Conservation (phyloP, 495 filamentous ascomycete genomes). For the Lasiosphaeriaceae sp. region DNA sequence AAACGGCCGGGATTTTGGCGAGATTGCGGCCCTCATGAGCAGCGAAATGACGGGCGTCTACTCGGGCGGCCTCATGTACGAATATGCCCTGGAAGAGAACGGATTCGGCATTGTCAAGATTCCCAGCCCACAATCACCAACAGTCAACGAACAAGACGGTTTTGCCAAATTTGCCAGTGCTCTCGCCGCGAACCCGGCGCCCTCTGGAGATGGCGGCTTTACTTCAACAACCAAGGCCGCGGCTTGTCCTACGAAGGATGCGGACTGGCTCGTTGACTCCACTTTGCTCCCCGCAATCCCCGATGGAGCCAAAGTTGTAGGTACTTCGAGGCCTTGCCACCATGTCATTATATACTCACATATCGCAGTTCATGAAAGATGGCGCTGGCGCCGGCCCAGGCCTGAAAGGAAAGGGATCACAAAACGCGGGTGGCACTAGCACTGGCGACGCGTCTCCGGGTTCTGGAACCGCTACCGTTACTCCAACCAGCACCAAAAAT, state of each 20-base stretch:
- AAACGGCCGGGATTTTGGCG: slow-evolving; percentile 74
- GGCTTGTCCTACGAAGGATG: slow-evolving; percentile 64
- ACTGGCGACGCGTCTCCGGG: slow-evolving; percentile 60
- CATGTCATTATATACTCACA: not conserved
- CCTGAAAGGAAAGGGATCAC: slow-evolving; percentile 67
- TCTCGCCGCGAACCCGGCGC: slow-evolving; percentile 58
- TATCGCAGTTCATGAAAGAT: slow-evolving; percentile 57
- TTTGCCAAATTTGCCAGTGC: slow-evolving; percentile 65
- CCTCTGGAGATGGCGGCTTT: slow-evolving; percentile 73
- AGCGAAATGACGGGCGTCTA: slow-evolving; percentile 84
- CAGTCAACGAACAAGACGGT: slow-evolving; percentile 47
- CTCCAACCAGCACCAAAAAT: slow-evolving; percentile 23
- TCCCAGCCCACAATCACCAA: slow-evolving; percentile 32
- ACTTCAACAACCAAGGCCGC: slow-evolving; percentile 60
- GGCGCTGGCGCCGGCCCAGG: slow-evolving; percentile 73
- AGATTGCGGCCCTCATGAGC: slow-evolving; percentile 77
- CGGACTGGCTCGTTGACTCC: slow-evolving; percentile 68
- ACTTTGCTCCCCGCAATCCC: slow-evolving; percentile 73
- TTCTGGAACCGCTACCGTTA: slow-evolving; percentile 49
- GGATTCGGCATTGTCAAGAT: slow-evolving; percentile 76
- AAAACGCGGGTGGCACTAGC: slow-evolving; percentile 59
- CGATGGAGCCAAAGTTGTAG: slow-evolving; percentile 46
- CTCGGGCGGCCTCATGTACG: slow-evolving; percentile 94
- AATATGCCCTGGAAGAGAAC: slow-evolving; percentile 79
- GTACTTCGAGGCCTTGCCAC: not conserved